phyloP scores from a whole-genome alignment of 768 basidiomycete genomes.

The Boletus rubropictus region DNA sequence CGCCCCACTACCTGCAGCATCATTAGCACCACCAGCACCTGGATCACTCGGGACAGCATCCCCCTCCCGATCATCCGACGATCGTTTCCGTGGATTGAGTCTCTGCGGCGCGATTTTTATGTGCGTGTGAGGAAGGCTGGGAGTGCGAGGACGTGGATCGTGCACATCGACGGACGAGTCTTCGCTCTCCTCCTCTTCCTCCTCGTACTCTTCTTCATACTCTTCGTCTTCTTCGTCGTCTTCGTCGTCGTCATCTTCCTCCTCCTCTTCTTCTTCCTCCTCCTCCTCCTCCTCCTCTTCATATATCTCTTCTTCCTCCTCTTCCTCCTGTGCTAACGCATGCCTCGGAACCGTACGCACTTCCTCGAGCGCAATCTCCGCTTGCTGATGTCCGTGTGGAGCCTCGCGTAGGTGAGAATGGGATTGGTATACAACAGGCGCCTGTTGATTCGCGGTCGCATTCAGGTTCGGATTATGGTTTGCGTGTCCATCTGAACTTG shows the following conservation, averaged over 20 bases:
- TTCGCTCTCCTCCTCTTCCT: slow-evolving; percentile 32
- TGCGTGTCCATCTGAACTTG: slow-evolving; percentile 2
- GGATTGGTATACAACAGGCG: not conserved
- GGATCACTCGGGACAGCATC: slow-evolving; percentile 9
- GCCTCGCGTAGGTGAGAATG: slow-evolving; percentile 4
- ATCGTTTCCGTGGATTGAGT: slow-evolving; percentile 31
- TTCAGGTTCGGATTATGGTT: not conserved
- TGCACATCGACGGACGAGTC: slow-evolving; percentile 13
- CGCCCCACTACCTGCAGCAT: not conserved
- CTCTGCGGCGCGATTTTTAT: slow-evolving; percentile 11
- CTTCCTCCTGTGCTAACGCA: slow-evolving; percentile 23
- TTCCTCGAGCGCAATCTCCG: slow-evolving; percentile 27
- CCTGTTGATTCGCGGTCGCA: slow-evolving; percentile 5
- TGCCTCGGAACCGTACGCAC: slow-evolving; percentile 17
- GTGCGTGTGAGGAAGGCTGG: not conserved
- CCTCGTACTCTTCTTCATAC: slow-evolving; percentile 24
- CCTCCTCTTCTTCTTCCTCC: slow-evolving; percentile 24
- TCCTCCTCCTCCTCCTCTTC: slow-evolving; percentile 22
- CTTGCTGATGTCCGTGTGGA: slow-evolving; percentile 9
- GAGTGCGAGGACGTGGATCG: slow-evolving; percentile 4
- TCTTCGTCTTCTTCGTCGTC: slow-evolving; percentile 20
- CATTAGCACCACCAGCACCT: not conserved
- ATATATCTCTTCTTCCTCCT: slow-evolving; percentile 23
- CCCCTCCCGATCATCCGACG: slow-evolving; percentile 34
- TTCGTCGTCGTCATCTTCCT: slow-evolving; percentile 18